Evolutionary conservation across 2,329 filamentous ascomycete species (phyloP), one percentile per base, ranked within the genome.

Genomic region (Fusarium sororula): DNA sequence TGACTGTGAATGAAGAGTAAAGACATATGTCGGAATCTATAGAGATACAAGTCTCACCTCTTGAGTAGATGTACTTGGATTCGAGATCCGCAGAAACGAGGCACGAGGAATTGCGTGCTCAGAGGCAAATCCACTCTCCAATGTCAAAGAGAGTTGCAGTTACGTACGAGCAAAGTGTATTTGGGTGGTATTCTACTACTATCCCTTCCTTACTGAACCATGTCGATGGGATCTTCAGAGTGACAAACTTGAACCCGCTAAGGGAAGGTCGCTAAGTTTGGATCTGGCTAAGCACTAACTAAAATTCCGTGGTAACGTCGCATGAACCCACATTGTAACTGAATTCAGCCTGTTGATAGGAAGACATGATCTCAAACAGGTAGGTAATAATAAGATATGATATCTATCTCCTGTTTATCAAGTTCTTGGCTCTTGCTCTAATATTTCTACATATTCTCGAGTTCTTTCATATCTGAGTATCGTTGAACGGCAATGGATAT

Each of bases 41-140:
- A 38, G 24, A 39, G 13, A 22, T 38, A 24, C 15, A 24, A 42
- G 35, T 18, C n/a, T 45, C 17, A 22, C 14, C 42, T 41, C 47
- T 18, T 38, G 42, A 39, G 22, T 35, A 47, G 44, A 45, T 66
- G 39, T 44, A 60, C 32, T 53, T 22, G 30, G 24, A 17, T 30
- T 59, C 42, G 9, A 65, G 56, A 54, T 28, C 51, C 63, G 66
- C 63, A 48, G 51, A 58, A 56, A 44, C 44, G 51, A 67, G 39
- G 72, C 76, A 77, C 75, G 70, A 73, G 76, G 65, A 65, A 78
- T 78, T 78, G 76, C 76, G 76, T 78, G 76, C 76, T 78, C 76
- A 74, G 60, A 68, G 67, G 69, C 71, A 63, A 70, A 74, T 57
- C 64, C 73, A 78, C 76, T 62, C 38, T 10, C n/a, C 39, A 37